A percentile compares a stretch with the other conserved stretches of the same genome.
These are phyloP conservation scores for Epicoccum nigrum DNA, from an alignment of 2,329 filamentous ascomycete species.

Conservation along the genomic window DNA sequence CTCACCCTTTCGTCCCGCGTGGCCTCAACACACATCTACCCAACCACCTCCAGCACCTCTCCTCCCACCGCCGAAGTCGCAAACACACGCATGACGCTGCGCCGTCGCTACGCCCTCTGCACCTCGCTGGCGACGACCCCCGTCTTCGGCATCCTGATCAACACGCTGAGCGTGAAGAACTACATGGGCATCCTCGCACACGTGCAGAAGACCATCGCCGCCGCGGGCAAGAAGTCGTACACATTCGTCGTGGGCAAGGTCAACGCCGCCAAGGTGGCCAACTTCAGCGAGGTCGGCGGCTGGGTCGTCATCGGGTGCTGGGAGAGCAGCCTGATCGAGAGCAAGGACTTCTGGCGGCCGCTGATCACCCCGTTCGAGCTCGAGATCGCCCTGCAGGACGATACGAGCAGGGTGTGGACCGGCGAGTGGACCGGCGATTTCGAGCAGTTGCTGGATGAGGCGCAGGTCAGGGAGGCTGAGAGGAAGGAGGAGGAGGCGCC, in stretches of 20 bases:
- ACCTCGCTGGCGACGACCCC: conserved; percentile 79
- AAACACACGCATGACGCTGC: conserved; percentile 65
- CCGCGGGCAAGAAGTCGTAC: conserved; percentile 91
- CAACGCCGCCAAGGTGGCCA: conserved; percentile 93
- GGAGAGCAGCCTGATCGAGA: conserved; percentile 93
- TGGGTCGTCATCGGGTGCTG: conserved; percentile 99
- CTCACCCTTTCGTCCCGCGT: conserved; percentile 87
- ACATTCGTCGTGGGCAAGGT: conserved; percentile 96
- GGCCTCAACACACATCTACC: conserved; percentile 76
- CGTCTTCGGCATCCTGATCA: conserved; percentile 92
- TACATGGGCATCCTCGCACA: conserved; percentile 82
- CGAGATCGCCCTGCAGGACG: conserved; percentile 74
- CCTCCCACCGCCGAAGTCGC: conserved; percentile 50
- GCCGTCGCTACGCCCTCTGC: conserved; percentile 86
- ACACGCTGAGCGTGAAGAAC: conserved; percentile 90
- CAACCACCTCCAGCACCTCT: conserved; percentile 54
- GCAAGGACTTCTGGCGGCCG: conserved; percentile 84
- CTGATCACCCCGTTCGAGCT: conserved; percentile 96
- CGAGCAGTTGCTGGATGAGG: conserved; percentile 64
- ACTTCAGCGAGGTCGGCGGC: conserved; percentile 92
- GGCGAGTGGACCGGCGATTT: conserved; percentile 90
- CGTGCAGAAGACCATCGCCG: conserved; percentile 73
- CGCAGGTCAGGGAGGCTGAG: conserved; percentile 42
- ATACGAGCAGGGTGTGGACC: conserved; percentile 81
- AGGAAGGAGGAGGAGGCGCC: conserved; percentile 63